phyloP scores from a whole-genome alignment of 2,329 filamentous ascomycete species.

The Periconia digitata region DNA sequence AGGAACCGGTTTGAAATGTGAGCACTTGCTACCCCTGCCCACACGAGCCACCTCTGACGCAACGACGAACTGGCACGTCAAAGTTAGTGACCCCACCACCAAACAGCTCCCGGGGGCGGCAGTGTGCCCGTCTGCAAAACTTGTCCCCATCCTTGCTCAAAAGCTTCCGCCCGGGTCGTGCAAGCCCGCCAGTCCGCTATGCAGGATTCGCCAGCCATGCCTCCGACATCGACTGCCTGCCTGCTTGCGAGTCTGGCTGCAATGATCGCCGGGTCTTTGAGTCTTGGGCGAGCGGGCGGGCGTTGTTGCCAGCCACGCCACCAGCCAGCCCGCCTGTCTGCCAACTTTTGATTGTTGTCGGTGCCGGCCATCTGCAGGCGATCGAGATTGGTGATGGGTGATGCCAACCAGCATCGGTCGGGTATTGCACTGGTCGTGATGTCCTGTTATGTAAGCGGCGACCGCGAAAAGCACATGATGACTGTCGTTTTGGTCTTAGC shows the following conservation, averaged over 20 bases:
- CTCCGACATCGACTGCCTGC: too few relatives aligned
- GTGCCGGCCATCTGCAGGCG: background rate
- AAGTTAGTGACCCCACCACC: slow-evolving; percentile 25
- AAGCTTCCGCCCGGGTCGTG: slow-evolving; percentile 11
- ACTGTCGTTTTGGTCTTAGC: too few relatives aligned
- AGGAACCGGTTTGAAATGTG: slow-evolving; percentile 42
- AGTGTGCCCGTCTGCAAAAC: slow-evolving; percentile 27
- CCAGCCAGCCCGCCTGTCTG: too few relatives aligned
- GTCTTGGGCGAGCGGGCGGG: too few relatives aligned
- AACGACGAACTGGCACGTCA: slow-evolving; percentile 34
- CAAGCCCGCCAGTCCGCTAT: background rate
- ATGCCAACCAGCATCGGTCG: too few relatives aligned
- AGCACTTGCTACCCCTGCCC: slow-evolving; percentile 33
- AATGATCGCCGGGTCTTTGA: too few relatives aligned
- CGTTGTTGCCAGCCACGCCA: too few relatives aligned
- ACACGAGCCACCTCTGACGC: slow-evolving; percentile 43
- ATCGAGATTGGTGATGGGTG: too few relatives aligned
- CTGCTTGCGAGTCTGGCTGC: too few relatives aligned
- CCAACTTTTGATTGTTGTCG: background rate
- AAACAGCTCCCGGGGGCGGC: slow-evolving; percentile 8
- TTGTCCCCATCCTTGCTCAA: slow-evolving; percentile 32
- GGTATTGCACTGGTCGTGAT: too few relatives aligned
- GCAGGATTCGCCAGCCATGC: background rate
- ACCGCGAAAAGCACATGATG: too few relatives aligned
- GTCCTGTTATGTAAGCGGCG: too few relatives aligned